Evolutionary conservation across 225 moss, liverwort and hornwort species (phyloP).

Genomic region (Physcomitrium patens): DNA sequence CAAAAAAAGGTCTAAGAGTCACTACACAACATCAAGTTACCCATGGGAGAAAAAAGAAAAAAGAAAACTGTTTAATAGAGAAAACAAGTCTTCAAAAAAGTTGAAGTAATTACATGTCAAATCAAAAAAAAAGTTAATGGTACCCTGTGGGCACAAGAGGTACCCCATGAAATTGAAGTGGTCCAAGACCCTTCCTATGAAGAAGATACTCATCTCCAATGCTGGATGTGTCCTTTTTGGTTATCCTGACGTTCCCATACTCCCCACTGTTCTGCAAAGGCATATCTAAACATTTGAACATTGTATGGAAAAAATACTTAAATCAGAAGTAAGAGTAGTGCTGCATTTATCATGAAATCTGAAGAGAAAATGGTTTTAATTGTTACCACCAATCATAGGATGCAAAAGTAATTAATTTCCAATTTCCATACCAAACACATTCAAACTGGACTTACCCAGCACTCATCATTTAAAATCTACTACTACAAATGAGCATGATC

Average conservation of each 20-base stretch:
- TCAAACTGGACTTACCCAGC: not conserved
- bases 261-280: constrained; percentile 42
- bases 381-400: not conserved
- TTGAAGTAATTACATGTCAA: too few species aligned
- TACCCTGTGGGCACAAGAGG: too few species aligned
- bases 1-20: too few species aligned
- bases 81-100: too few species aligned
- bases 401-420: not conserved
- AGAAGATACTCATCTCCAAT: constrained; percentile 41
- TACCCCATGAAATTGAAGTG: not conserved
- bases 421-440: not conserved
- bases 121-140: too few species aligned
- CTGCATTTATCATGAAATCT: not conserved
- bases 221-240: constrained; percentile 30
- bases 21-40: too few species aligned
- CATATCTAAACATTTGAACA: not conserved
- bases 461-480: not conserved
- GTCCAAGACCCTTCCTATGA: constrained; percentile 34
- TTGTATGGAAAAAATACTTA: not conserved
- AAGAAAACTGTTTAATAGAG: too few species aligned
- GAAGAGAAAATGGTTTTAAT: not conserved
- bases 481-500: not conserved
- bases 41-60: too few species aligned
- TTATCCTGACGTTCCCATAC: constrained; percentile 27
- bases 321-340: not conserved